These are phyloP conservation scores for Gracilaria gracilis DNA, from an alignment of 23 red algal species.

Conservation along the genomic window DNA sequence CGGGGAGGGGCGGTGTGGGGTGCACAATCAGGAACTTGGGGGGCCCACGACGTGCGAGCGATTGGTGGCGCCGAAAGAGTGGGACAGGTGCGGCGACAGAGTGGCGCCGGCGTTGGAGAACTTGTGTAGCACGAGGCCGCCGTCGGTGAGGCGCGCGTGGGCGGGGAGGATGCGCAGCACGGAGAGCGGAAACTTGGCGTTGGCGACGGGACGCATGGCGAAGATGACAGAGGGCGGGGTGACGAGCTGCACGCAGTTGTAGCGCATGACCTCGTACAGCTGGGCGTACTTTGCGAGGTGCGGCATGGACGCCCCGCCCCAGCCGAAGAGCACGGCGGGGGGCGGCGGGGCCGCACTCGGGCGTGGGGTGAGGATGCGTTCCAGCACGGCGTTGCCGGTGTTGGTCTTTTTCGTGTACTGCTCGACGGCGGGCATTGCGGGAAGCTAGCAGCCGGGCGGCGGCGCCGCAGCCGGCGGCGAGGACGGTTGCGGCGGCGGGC, in stretches of 20 bases:
- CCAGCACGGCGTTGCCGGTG: slow-evolving; percentile 38
- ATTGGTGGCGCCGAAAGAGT: slow-evolving; percentile 21
- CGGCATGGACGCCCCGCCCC: slow-evolving; percentile 21
- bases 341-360: neutral
- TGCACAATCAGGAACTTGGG: slow-evolving; percentile 39
- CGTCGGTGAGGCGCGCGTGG: slow-evolving; percentile 21
- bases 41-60: slow-evolving; percentile 11
- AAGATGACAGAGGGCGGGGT: slow-evolving; percentile 41
- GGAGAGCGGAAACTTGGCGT: too few relatives aligned
- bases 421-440: slow-evolving; percentile 17
- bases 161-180: slow-evolving; percentile 52
- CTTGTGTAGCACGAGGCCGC: slow-evolving; percentile 50
- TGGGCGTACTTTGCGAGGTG: slow-evolving; percentile 46
- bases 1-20: slow-evolving; percentile 50
- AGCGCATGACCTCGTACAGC: slow-evolving; percentile 51
- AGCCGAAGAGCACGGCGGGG: slow-evolving; percentile 49
- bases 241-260: slow-evolving; percentile 27
- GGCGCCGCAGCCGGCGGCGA: neutral
- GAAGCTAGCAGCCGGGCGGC: neutral
- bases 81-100: slow-evolving; percentile 8
- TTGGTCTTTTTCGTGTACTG: slow-evolving; percentile 58
- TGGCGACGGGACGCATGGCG: slow-evolving; percentile 24
- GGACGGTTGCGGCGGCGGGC: neutral
- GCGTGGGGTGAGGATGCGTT: neutral
- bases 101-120: slow-evolving; percentile 54